Evolutionary conservation across 768 basidiomycete species (phyloP), one percentile per base, ranked within the genome.

Genomic region (Boletus fagicola): DNA sequence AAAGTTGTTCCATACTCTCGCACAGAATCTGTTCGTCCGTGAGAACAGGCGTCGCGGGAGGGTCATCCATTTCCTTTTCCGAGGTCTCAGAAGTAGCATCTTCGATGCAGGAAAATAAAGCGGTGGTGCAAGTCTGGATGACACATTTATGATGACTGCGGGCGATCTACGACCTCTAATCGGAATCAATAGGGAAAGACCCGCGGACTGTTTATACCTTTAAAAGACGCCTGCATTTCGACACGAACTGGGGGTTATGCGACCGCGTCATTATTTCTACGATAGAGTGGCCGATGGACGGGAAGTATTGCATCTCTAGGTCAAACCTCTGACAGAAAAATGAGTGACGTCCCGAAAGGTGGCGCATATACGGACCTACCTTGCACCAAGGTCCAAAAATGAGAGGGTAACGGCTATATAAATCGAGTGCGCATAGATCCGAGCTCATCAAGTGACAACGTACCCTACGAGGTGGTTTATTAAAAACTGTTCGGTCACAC

Each of bases 341-440:
- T 49, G 18, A 35, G 40, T 53, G 22, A 53, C 43, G 28, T 45
- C 49, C 28, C 40, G 49, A 57, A 47, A 51, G 30, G 31, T 38
- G 49, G 46, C 45, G 56, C 53, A 53, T 56, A 59, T 47, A 54
- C 44, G 51, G 42, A 68, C 70, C 53, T 74, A 86, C 89, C 76
- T 79, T 78, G 66, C 78, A 76, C 83, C 84, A 85, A 28, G 77
- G 70, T 3, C 90, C 90, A 68, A 92, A 92, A 54, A 91, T 81
- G 39, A 90, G 75, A 22, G 90, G 90, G 72, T 91, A 90, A 3
- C 84, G 83, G 64, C 90, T 92, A 62, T 33, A 42, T 36, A 35
- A 22, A 45, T 67, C 22, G 20, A 53, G 36, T 51, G 36, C 33
- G 61, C 48, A 59, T 62, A 57, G 51, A 51, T 54, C 38, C 58